Conservation (phyloP, 495 filamentous ascomycete species). For the Penicillium simplicissimum region DNA sequence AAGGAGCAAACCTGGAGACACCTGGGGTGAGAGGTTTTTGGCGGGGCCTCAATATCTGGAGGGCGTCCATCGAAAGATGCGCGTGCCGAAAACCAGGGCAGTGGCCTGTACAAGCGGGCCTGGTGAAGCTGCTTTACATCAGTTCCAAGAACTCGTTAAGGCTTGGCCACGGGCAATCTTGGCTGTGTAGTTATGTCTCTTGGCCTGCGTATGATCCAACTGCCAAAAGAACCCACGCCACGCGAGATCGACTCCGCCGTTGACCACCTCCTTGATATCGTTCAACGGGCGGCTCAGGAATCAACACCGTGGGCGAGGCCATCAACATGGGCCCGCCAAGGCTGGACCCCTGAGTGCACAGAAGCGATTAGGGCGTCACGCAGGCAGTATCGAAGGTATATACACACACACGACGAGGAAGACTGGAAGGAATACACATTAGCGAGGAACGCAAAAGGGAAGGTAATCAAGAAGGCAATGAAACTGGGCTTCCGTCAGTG, state of each 20-base stretch:
- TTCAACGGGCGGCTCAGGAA: constrained; percentile 4
- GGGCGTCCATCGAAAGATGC: constrained; percentile 2
- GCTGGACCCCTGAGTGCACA: constrained; percentile 15
- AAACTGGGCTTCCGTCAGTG: neutral
- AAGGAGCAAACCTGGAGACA: constrained; percentile 4
- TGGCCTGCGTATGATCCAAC: neutral
- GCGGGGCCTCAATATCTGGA: constrained; percentile 1
- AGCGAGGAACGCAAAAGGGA: constrained; percentile 1
- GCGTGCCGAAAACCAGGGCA: constrained; percentile 1
- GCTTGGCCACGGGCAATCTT: constrained; percentile 1
- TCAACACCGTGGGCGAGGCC: no score
- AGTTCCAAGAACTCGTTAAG: constrained; percentile 4
- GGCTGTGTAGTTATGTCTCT: constrained; percentile 4
- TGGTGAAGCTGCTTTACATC: constrained; percentile 4
- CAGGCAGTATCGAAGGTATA: neutral
- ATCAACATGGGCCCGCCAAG: constrained; percentile 6
- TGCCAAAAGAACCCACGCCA: neutral
- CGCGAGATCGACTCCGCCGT: neutral
- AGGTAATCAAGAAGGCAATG: neutral
- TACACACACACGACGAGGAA: neutral
- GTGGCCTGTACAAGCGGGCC: constrained; percentile 4
- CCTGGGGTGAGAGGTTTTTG: constrained; percentile 1
- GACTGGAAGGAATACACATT: neutral
- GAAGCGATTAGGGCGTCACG: no score
- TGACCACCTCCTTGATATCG: neutral